phyloP scores from a whole-genome alignment of 1,284 basidiomycete genomes.

The Ganoderma multipileum region DNA sequence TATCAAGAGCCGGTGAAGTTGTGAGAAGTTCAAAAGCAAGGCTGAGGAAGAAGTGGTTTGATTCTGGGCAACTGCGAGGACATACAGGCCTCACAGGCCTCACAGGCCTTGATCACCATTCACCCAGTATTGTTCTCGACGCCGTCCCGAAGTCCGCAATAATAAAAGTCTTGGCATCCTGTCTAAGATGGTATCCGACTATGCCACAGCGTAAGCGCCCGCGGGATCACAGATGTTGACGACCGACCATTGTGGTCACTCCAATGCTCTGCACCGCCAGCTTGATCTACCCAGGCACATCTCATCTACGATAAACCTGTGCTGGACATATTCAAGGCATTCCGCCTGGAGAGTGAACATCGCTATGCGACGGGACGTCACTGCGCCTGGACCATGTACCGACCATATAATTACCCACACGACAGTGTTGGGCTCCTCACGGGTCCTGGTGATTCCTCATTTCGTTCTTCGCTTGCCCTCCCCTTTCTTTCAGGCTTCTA shows the following conservation, averaged over 20 bases:
- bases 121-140: too few relatives aligned
- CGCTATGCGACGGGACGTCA: not conserved
- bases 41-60: too few relatives aligned
- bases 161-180: not conserved
- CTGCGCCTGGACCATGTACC: too few relatives aligned
- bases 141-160: too few relatives aligned
- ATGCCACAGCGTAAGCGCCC: not conserved
- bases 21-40: too few relatives aligned
- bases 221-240: not conserved
- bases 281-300: slow-evolving; percentile 9
- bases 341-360: not conserved
- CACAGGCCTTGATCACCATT: too few relatives aligned
- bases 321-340: not conserved
- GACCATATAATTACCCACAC: slow-evolving; percentile 10
- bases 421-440: not conserved
- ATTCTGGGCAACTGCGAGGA: too few relatives aligned
- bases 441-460: slow-evolving; percentile 25
- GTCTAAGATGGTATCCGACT: not conserved
- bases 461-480: slow-evolving; percentile 22
- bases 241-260: not conserved
- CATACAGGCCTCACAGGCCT: too few relatives aligned
- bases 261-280: not conserved
- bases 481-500: slow-evolving; percentile 10
- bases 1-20: not conserved
- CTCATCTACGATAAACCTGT: not conserved